These are phyloP conservation scores for Penicillium longicatenatum DNA, from an alignment of 495 filamentous ascomycete species.

Conservation along the genomic window DNA sequence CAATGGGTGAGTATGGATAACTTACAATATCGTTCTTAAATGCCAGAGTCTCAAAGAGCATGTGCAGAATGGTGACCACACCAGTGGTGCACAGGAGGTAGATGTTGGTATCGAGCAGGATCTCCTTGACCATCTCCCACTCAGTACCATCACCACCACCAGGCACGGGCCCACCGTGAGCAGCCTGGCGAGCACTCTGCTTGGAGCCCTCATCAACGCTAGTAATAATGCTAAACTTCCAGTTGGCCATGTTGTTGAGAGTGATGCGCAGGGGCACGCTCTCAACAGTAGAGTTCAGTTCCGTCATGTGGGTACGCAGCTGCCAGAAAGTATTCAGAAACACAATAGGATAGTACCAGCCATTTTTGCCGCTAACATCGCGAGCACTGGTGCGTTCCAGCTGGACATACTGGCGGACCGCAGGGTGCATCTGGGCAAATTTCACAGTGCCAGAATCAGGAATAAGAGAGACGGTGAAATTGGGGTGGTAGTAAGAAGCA, in stretches of 20 bases:
- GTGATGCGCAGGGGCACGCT: constrained; percentile 81
- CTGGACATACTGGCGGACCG: constrained; percentile 72
- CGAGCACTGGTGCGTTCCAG: constrained; percentile 74
- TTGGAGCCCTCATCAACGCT: constrained; percentile 86
- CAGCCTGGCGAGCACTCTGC: constrained; percentile 71
- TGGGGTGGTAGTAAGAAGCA: constrained; percentile 91
- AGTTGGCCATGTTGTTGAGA: constrained; percentile 78
- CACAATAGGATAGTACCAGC: constrained; percentile 95
- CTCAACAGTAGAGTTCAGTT: constrained; percentile 89
- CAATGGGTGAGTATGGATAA: neutral
- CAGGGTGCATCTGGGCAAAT: constrained; percentile 69
- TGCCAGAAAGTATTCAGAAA: constrained; percentile 98
- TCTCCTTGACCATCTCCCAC: constrained; percentile 93
- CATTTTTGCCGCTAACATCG: constrained; percentile 81
- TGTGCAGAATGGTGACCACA: constrained; percentile 84
- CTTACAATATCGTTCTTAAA: constrained; percentile 93
- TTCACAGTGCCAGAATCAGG: constrained; percentile 72
- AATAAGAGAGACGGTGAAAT: constrained; percentile 86
- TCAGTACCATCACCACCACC: constrained; percentile 76
- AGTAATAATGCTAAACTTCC: constrained; percentile 86
- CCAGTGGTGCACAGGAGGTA: constrained; percentile 84
- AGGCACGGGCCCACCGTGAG: constrained; percentile 61
- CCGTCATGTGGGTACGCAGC: constrained; percentile 83
- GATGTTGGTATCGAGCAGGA: constrained; percentile 91
- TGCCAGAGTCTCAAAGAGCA: constrained; percentile 92